A percentile compares a stretch with the other conserved stretches of the same genome.
Conservation (phyloP, 768 basidiomycete genomes). For the Gymnopilus dilepis region DNA sequence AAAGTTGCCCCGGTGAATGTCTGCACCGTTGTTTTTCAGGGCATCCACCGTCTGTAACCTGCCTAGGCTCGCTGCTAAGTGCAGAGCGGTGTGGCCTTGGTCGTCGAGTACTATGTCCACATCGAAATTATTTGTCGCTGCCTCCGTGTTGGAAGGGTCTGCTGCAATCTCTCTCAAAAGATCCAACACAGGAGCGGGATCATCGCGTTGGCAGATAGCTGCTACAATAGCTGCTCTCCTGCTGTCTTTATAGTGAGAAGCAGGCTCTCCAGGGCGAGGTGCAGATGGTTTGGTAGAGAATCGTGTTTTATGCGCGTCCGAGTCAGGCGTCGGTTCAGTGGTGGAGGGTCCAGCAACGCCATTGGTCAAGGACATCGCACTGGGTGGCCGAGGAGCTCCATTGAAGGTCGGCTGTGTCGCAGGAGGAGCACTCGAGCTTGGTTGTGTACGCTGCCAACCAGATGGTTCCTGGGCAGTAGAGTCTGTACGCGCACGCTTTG, state of each 20-base stretch:
- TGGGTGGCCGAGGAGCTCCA: slow-evolving; percentile 53
- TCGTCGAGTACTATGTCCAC: slow-evolving; percentile 91
- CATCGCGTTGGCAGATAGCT: slow-evolving; percentile 72
- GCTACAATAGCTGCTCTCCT: slow-evolving; percentile 68
- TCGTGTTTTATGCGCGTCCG: slow-evolving; percentile 54
- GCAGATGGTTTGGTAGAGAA: slow-evolving; percentile 71
- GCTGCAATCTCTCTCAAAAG: slow-evolving; percentile 68
- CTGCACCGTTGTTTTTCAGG: slow-evolving; percentile 80
- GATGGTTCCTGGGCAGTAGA: slow-evolving; percentile 33
- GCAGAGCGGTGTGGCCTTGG: slow-evolving; percentile 92
- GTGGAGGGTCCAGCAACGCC: slow-evolving; percentile 42
- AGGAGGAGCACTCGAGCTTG: slow-evolving; percentile 29
- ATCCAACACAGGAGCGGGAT: slow-evolving; percentile 64
- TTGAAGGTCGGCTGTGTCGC: slow-evolving; percentile 42
- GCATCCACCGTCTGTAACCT: slow-evolving; percentile 69
- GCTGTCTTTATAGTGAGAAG: slow-evolving; percentile 55
- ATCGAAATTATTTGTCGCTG: slow-evolving; percentile 47
- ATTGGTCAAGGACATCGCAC: slow-evolving; percentile 46
- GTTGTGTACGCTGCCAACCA: slow-evolving; percentile 36
- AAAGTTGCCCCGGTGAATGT: slow-evolving; percentile 90
- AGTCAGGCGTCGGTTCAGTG: slow-evolving; percentile 41
- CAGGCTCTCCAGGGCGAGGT: slow-evolving; percentile 57
- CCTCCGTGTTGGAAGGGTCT: slow-evolving; percentile 40
- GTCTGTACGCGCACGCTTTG: slow-evolving; percentile 75
- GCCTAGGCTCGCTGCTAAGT: slow-evolving; percentile 89